Percentiles rank a stretch among this genome's conserved stretches.
These are phyloP conservation scores for Paramyrothecium roridum DNA, from an alignment of 2,329 filamentous ascomycete genomes.

Conservation along the genomic window DNA sequence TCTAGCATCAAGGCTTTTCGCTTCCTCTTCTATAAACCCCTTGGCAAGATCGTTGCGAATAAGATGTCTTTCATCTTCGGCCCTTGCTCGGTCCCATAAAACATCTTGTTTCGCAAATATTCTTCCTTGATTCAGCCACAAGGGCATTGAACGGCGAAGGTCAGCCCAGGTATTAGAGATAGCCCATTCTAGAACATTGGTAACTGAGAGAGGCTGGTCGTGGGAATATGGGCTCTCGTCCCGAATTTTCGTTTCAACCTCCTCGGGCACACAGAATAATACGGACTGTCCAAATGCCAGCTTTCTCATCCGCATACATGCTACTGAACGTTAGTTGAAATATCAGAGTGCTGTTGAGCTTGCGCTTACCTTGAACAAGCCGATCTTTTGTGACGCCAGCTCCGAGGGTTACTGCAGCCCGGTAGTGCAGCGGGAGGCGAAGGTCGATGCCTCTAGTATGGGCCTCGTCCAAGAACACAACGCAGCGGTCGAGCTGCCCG, in stretches of 20 bases:
- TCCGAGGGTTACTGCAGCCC: conserved; percentile 66
- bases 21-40: conserved; percentile 1
- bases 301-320: conserved; percentile 66
- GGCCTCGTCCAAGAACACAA: conserved; percentile 67
- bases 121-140: conserved; percentile 1
- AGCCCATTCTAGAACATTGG: conserved; percentile 1
- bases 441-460: conserved; percentile 70
- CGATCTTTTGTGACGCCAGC: conserved; percentile 63
- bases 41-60: background rate
- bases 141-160: background rate
- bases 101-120: background rate
- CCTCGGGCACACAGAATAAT: conserved; percentile 53
- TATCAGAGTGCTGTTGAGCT: background rate
- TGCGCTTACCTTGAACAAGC: conserved; percentile 58
- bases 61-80: background rate
- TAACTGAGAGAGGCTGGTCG: background rate
- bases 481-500: conserved; percentile 51
- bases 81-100: background rate
- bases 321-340: conserved; percentile 25
- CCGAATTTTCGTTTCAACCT: conserved; percentile 54
- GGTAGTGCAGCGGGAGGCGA: conserved; percentile 50
- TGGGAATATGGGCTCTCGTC: background rate
- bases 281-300: conserved; percentile 64
- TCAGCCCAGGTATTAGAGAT: background rate
- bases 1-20: background rate